phyloP scores from a whole-genome alignment of 805 yeast species.

The Myxozyma melibiosi region DNA sequence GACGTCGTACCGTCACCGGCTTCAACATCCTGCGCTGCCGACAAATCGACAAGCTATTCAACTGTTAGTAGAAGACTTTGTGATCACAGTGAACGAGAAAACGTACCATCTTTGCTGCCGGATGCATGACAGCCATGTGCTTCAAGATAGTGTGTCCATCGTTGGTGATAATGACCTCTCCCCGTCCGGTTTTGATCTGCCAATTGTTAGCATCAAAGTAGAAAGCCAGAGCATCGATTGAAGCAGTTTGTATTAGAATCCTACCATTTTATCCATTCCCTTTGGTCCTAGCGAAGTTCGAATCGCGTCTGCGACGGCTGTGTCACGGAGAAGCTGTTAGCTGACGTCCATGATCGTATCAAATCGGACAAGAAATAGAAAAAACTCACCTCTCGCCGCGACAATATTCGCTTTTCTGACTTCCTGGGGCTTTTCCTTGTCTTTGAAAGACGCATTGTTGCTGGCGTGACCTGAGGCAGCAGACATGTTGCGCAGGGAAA shows the following conservation, averaged over 20 bases:
- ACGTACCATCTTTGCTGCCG: conserved; percentile 89
- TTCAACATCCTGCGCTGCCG: conserved; percentile 97
- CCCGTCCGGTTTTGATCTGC: conserved; percentile 78
- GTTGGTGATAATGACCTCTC: conserved; percentile 91
- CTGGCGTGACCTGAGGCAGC: conserved; percentile 15
- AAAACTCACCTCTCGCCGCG: conserved; percentile 64
- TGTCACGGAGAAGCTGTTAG: not conserved
- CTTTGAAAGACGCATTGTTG: conserved; percentile 71
- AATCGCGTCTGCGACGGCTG: conserved; percentile 93
- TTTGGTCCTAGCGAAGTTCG: conserved; percentile 96
- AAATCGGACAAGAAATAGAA: too few species aligned
- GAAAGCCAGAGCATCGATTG: too few species aligned
- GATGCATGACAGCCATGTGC: conserved; percentile 98
- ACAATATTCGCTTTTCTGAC: conserved; percentile 84
- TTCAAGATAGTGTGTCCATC: conserved; percentile 97
- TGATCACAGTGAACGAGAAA: not conserved
- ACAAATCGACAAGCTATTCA: conserved; percentile 72
- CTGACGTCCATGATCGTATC: too few species aligned
- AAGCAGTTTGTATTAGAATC: too few species aligned
- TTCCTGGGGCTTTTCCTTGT: conserved; percentile 93
- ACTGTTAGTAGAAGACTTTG: not conserved
- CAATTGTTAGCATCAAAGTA: not conserved
- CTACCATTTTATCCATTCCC: conserved; percentile 98
- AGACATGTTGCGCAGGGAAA: conserved; percentile 17
- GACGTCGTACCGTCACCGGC: conserved; percentile 99